phyloP scores from a whole-genome alignment of 140 eudicot species.

The Erigeron philadelphicus region DNA sequence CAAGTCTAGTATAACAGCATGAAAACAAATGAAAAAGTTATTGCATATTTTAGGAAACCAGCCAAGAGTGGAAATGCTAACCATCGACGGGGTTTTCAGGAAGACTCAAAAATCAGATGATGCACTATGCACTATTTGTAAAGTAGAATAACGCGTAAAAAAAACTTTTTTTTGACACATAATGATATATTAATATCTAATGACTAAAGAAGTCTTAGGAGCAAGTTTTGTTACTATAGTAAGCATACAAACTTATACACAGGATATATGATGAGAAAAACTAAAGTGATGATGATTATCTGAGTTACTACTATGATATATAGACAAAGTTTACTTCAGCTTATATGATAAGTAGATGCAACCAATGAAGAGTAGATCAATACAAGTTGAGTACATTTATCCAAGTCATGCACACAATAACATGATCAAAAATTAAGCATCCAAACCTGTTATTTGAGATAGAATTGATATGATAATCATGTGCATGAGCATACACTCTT shows the following conservation, averaged over 20 bases:
- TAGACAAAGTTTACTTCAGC: not conserved
- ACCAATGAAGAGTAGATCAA: not conserved
- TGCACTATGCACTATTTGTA: not conserved
- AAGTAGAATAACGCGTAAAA: not conserved
- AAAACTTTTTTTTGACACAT: not conserved
- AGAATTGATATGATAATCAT: slow-evolving; percentile 88
- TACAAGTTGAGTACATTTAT: not conserved
- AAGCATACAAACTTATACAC: not conserved
- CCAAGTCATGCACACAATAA: not conserved
- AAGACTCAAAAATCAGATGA: not conserved
- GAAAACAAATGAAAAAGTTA: not conserved
- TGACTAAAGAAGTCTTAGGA: not conserved
- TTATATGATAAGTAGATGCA: not conserved
- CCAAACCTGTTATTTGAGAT: slow-evolving; percentile 87
- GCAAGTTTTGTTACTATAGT: not conserved
- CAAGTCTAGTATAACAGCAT: not conserved
- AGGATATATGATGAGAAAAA: not conserved
- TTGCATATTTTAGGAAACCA: not conserved
- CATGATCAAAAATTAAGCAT: slow-evolving; percentile 8
- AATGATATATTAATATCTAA: not conserved
- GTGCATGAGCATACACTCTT: slow-evolving; percentile 94
- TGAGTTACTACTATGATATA: not conserved
- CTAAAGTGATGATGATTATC: not conserved
- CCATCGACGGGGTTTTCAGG: not conserved
- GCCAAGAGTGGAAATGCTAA: not conserved